phyloP scores from a whole-genome alignment of 257 asterid species.

The Mentha longifolia region DNA sequence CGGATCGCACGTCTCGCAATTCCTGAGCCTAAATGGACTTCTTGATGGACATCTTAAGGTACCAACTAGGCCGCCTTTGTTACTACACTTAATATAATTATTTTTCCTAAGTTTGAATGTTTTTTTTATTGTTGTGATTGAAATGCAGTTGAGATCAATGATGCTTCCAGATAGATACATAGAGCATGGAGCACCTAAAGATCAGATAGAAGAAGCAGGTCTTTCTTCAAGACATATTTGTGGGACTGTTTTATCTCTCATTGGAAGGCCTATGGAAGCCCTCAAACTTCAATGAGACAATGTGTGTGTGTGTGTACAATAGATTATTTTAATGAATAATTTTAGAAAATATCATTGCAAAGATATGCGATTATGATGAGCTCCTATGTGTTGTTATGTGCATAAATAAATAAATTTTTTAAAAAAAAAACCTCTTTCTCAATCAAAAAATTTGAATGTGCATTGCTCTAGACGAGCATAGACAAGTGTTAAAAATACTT shows the following conservation, averaged over 20 bases:
- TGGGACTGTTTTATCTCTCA: conserved; percentile 63
- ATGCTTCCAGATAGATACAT: conserved; percentile 28
- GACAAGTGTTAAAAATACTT: too few species aligned
- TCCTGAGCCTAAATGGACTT: conserved; percentile 10
- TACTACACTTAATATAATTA: too few species aligned
- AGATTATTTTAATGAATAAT: not conserved
- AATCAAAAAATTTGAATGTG: too few species aligned
- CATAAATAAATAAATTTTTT: not conserved
- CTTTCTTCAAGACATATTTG: conserved; percentile 66
- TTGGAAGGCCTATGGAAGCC: conserved; percentile 66
- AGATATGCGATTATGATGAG: not conserved
- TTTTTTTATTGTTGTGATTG: not conserved
- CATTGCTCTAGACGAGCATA: too few species aligned
- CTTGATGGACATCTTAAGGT: conserved; percentile 21
- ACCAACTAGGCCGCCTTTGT: not conserved
- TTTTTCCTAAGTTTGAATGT: not conserved
- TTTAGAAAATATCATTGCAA: not conserved
- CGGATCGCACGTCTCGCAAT: conserved; percentile 21
- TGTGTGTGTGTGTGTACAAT: not conserved
- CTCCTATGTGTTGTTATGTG: not conserved
- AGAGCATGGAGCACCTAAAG: conserved; percentile 36
- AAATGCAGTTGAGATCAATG: conserved; percentile 27
- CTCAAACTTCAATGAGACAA: conserved; percentile 33
- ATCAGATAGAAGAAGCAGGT: conserved; percentile 82
- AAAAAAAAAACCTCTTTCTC: too few species aligned